These are phyloP conservation scores for Pyrenochaeta sp. DNA, from an alignment of 2,329 filamentous ascomycete genomes.

Conservation along the genomic window DNA sequence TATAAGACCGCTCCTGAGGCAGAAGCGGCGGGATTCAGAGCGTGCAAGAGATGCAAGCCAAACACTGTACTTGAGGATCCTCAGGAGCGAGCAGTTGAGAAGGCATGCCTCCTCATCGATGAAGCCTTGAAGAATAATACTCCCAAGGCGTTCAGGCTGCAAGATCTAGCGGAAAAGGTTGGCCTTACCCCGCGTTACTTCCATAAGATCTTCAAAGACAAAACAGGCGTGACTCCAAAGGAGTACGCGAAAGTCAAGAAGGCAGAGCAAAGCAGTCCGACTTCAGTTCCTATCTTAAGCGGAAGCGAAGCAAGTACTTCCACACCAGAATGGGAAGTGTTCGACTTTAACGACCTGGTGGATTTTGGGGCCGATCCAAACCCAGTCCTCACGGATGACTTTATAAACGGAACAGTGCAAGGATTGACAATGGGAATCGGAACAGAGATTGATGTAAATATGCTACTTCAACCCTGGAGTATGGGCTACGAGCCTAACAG, in stretches of 20 bases:
- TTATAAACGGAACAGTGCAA: constrained; percentile 13
- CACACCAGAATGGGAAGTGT: constrained; percentile 24
- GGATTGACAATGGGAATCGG: constrained; percentile 18
- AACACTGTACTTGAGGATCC: constrained; percentile 52
- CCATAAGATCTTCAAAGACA: constrained; percentile 66
- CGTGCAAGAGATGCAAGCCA: constrained; percentile 67
- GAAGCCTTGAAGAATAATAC: constrained; percentile 28
- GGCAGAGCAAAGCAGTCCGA: constrained; percentile 13
- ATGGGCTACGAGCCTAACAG: constrained; percentile 10
- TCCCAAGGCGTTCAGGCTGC: constrained; percentile 46
- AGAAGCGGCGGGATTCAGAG: constrained; percentile 59
- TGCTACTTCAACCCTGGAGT: constrained; percentile 19
- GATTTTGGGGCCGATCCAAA: constrained; percentile 28
- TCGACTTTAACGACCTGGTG: constrained; percentile 39
- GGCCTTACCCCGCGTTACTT: constrained; percentile 67
- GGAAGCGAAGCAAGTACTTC: constrained; percentile 9
- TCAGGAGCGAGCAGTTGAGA: constrained; percentile 55
- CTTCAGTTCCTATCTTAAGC: constrained; percentile 4
- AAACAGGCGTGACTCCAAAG: constrained; percentile 62
- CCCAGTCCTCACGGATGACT: constrained; percentile 8
- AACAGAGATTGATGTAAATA: constrained; percentile 23
- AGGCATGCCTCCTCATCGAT: constrained; percentile 43
- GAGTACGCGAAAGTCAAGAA: constrained; percentile 46
- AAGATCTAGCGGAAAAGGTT: constrained; percentile 60
- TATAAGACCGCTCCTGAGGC: constrained; percentile 59